A percentile compares a stretch with the other conserved stretches of the same genome.
These are phyloP conservation scores for Ceriops zippeliana DNA, from an alignment of 345 rosid species.

Conservation along the genomic window DNA sequence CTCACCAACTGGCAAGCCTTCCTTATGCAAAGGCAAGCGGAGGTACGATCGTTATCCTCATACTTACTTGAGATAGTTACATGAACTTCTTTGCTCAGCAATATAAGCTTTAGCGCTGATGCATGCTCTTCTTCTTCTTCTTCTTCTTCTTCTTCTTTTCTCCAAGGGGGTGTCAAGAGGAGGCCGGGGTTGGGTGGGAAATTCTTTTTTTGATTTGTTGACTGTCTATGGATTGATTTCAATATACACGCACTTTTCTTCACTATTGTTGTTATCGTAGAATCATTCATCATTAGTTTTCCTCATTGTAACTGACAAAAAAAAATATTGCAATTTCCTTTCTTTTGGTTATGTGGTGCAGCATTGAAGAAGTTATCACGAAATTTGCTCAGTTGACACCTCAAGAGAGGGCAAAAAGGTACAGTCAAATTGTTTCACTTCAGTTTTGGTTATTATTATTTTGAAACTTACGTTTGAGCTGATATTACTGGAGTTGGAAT, in stretches of 20 bases:
- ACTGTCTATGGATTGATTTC: too few species aligned
- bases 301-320: too few species aligned
- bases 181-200: too few species aligned
- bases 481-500: background rate
- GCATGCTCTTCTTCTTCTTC: too few species aligned
- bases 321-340: background rate
- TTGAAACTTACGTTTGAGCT: background rate
- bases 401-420: slow-evolving; percentile 38
- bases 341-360: background rate
- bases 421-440: background rate
- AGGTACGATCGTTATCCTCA: slow-evolving; percentile 35
- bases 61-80: background rate
- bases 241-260: too few species aligned
- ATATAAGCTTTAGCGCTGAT: too few species aligned
- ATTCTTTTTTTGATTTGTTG: too few species aligned
- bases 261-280: too few species aligned
- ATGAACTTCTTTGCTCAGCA: too few species aligned
- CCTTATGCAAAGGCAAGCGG: slow-evolving; percentile 52
- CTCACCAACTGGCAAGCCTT: slow-evolving; percentile 68
- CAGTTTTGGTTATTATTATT: background rate
- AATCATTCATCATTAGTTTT: too few species aligned
- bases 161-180: too few species aligned
- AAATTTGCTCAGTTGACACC: slow-evolving; percentile 34
- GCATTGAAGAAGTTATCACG: slow-evolving; percentile 30
- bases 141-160: too few species aligned